These are phyloP conservation scores for Eucalyptus erythrocorys DNA, from an alignment of 345 rosid species.

Conservation along the genomic window DNA sequence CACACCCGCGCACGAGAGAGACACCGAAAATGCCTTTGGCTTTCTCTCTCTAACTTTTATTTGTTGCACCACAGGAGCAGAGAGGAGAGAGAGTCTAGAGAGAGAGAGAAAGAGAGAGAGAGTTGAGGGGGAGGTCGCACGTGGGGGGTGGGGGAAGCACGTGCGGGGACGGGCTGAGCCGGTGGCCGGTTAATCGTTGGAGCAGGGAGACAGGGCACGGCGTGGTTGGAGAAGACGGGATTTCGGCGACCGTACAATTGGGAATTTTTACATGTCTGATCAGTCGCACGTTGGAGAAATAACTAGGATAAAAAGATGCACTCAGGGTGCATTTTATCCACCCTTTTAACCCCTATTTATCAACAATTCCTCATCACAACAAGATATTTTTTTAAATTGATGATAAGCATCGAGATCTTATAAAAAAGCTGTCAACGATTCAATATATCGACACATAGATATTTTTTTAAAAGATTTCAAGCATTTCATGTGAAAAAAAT, in stretches of 20 bases:
- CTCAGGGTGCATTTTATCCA: neutral
- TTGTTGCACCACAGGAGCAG: conserved; percentile 57
- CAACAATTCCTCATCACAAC: neutral
- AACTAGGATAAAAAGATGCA: neutral
- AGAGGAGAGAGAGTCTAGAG: conserved; percentile 1
- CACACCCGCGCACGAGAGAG: neutral
- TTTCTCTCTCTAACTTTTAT: conserved; percentile 33
- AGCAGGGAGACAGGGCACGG: neutral
- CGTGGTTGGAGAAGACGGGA: conserved; percentile 35
- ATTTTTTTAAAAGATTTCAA: neutral
- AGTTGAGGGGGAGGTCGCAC: neutral
- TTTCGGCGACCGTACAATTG: neutral
- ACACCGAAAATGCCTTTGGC: neutral
- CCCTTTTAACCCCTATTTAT: neutral
- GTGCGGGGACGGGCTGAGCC: conserved; percentile 33
- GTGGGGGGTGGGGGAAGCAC: conserved; percentile 4
- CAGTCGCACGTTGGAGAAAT: neutral
- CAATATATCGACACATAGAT: neutral
- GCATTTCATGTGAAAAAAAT: neutral
- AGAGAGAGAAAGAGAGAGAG: neutral
- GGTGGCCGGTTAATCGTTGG: conserved; percentile 22
- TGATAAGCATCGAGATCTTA: neutral
- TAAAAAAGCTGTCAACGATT: neutral
- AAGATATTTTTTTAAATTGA: neutral
- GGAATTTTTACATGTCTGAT: neutral